Base-by-base conservation (phyloP, 2,329 filamentous ascomycete genomes). In the Hypoxylon sp. region DNA sequence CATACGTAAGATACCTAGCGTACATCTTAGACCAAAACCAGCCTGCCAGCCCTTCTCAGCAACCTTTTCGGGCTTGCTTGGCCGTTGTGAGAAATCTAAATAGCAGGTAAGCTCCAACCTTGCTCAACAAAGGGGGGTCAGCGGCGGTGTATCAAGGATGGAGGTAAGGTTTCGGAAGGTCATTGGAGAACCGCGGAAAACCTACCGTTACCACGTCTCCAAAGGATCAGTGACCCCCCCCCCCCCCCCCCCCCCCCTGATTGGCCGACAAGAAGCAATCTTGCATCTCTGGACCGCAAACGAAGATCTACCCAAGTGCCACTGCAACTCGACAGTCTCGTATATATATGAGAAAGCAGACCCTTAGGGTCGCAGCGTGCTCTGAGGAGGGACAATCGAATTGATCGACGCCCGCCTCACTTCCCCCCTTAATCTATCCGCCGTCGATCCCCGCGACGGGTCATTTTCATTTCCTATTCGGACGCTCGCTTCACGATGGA, bases 401-500 rank as follows among this genome's bases (percentile, higher is more conserved):
- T 1, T 8, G 31, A 35, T 13, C 31, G n/a, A 35, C 31, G 9
- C n/a, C n/a, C n/a, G n/a, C n/a, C n/a, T n/a, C n/a, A n/a, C n/a
- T n/a, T n/a, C n/a, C n/a, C n/a, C n/a, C n/a, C n/a, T n/a, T n/a
- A 17, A 17, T 35, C 15, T n/a, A 33, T 33, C 29, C 11, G n/a
- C 13, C 29, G 5, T 35, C 31, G 5, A 35, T 17, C 6, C 13
- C n/a, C 31, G 8, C 6, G 8, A 6, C 31, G 17, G 6, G 4
- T 8, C n/a, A 10, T 3, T 17, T 52, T 46, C 17, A 21, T 37
- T n/a, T 35, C 24, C 13, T 6, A 35, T 23, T 23, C 17, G 42
- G 85, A 26, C 3, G 13, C 10, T 17, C 41, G 17, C 10, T 43
- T 45, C 26, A 33, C 21, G 35, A 58, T 59, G 50, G 51, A 53